Evolutionary conservation across 495 filamentous ascomycete genomes (phyloP), one percentile per base, ranked within the genome.

Genomic region (Aspergillus steynii): DNA sequence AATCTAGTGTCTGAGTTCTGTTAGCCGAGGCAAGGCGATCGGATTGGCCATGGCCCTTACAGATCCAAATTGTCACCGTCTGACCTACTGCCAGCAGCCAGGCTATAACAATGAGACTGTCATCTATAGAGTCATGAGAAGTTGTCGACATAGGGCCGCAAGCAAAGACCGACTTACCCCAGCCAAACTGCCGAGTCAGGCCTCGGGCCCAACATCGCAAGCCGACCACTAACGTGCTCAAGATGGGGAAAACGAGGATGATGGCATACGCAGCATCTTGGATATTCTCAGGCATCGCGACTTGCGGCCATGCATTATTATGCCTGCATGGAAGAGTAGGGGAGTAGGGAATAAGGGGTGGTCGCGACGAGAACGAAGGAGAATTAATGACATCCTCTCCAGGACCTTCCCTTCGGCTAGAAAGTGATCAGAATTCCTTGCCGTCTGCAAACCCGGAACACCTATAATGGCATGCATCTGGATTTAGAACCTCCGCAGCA

Each of bases 1-100:
- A 78, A 73, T 57, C 82, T 82, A 68, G 83, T 83, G 46, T 78
- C 80, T 85, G 50, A 3, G 52, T 29, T 7, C 27, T 25, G 52
- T 55, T 29, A 20, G 37, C 10, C 31, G 3, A 3, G 29, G 9
- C 37, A 42, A 12, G 9, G 12, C 4, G 37, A 15, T 14, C 37
- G 4, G 37, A 42, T 42, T 14, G 37, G 37, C 32, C 5, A 26
- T 14, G 47, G 29, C 26, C 68, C 65, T 32, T 56, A 72, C 73
- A 74, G 56, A 71, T 66, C 72, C 72, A 75, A 2, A 66, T 65
- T 8, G 72, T 71, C 15, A 72, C 53, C 0, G 68, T 65, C 55
- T 73, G 68, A 5, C 29, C 58, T 7, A 71, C 29, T 6, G 68
- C 60, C 1, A 75, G 54, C 27, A 69, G 62, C 67, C 68, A 60